A percentile compares a stretch with the other conserved stretches of the same genome.
phyloP scores from a whole-genome alignment of 2,329 filamentous ascomycete genomes.

The Xylariaceae sp. region DNA sequence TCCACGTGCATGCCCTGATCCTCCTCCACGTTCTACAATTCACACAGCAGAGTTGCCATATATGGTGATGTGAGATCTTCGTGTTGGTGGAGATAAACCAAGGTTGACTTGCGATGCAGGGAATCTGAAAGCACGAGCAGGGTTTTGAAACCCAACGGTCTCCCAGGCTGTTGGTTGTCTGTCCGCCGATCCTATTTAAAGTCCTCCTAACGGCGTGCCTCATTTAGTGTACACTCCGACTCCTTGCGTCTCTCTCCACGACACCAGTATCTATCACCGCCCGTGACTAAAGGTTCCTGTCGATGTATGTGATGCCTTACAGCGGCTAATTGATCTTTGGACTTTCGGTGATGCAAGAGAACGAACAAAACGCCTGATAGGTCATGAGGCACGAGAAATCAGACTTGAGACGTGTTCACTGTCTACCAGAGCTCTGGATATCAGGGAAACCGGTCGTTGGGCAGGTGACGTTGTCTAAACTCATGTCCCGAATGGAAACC shows the following conservation, averaged over 20 bases:
- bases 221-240: conserved; percentile 1
- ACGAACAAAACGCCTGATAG: not conserved
- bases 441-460: conserved; percentile 4
- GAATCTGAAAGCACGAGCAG: conserved; percentile 5
- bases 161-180: conserved; percentile 3
- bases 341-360: not conserved
- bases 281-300: conserved; percentile 2
- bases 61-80: not conserved
- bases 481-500: not conserved
- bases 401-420: not conserved
- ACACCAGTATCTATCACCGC: not conserved
- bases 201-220: not conserved
- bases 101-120: not conserved
- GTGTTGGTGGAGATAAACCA: not conserved
- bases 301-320: conserved; percentile 9
- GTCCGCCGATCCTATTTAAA: conserved; percentile 13
- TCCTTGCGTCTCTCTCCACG: conserved; percentile 6
- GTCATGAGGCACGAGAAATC: not conserved
- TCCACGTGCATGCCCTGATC: not conserved
- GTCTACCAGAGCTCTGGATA: not conserved
- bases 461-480: not conserved
- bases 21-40: not conserved
- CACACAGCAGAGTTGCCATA: not conserved
- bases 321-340: conserved; percentile 1
- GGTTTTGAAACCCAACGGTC: conserved; percentile 6